phyloP scores from a whole-genome alignment of 331 rosid species.

The Acacia concinna region DNA sequence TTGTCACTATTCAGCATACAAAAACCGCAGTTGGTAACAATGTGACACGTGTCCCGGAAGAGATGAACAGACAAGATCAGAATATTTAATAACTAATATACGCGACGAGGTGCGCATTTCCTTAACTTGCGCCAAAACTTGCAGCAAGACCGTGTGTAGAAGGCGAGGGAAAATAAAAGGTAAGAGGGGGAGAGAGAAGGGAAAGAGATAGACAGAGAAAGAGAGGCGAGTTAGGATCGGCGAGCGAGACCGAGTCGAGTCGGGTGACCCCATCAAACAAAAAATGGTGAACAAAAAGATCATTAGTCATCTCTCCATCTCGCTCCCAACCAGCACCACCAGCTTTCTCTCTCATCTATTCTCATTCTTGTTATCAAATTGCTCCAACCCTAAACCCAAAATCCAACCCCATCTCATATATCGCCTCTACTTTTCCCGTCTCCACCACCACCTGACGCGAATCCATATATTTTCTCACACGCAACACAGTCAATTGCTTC shows the following conservation, averaged over 20 bases:
- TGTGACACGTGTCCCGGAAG: no score
- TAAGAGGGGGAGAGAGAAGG: slow-evolving; percentile 19
- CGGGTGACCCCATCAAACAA: slow-evolving; percentile 38
- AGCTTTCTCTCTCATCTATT: slow-evolving; percentile 32
- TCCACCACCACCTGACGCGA: slow-evolving; percentile 7
- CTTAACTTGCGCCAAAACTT: slow-evolving; percentile 48
- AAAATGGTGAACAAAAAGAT: slow-evolving; percentile 58
- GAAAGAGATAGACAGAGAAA: slow-evolving; percentile 29
- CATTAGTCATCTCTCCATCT: slow-evolving; percentile 31
- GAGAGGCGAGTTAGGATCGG: background rate
- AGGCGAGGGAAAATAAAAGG: slow-evolving; percentile 30
- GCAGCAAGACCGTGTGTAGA: slow-evolving; percentile 46
- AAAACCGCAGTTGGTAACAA: no score
- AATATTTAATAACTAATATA: slow-evolving; percentile 30
- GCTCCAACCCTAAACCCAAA: slow-evolving; percentile 34
- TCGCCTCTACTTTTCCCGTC: slow-evolving; percentile 20
- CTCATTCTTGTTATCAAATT: slow-evolving; percentile 12
- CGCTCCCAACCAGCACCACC: slow-evolving; percentile 30
- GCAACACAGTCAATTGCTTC: slow-evolving; percentile 10
- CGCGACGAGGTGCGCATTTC: slow-evolving; percentile 24
- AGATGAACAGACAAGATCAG: no score
- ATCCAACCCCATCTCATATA: slow-evolving; percentile 22
- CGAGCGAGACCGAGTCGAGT: slow-evolving; percentile 36
- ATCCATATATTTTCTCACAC: slow-evolving; percentile 14
- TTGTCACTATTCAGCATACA: no score